Evolutionary conservation across 305 asterid species (phyloP), one percentile per base, ranked within the genome.

Genomic region (Solanum hybrid): DNA sequence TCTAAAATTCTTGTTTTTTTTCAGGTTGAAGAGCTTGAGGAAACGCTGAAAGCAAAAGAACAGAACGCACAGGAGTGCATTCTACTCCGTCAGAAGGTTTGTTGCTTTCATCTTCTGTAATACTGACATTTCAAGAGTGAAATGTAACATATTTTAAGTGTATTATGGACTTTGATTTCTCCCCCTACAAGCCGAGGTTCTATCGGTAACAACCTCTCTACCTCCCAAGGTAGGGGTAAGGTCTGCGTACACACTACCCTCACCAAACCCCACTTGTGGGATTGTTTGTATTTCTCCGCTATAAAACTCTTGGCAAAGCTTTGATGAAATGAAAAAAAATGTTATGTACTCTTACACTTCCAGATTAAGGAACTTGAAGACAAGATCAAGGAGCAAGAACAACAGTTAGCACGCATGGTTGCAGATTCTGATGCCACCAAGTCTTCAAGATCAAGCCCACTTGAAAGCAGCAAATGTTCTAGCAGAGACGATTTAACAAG

Each of bases 291-390:
- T 56, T 4, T 79, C n/a, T 31, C 36, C 79, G 2, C 79, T 5
- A 46, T 32, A 20, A 34, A 35, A 34, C 82, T 10, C 24, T 75
- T 79, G 60, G n/a, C 7, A 24, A 38, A 80, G 9, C 36, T 29
- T 1, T 80, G 14, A 80, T 40, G 9, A 9, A 26, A 10, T 89
- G 72, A 34, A 34, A 29, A 46, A 32, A 32, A n/a, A 29, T 0
- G 22, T 51, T 6, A 38, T 26, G 86, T 37, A 26, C 13, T 38
- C 34, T 38, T 82, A 42, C n/a, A 10, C 31, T 37, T 73, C 27
- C 60, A 96, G 99, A 93, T 94, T 51, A 94, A 93, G 92, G 97
- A 96, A 91, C 96, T 95, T 6, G 96, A 96, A 92, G 96, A 93
- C 85, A 93, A 91, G 91, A 69, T 94, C 56, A 91, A 88, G 91